Conservation (phyloP, 345 rosid genomes). For the Dimocarpus longan region DNA sequence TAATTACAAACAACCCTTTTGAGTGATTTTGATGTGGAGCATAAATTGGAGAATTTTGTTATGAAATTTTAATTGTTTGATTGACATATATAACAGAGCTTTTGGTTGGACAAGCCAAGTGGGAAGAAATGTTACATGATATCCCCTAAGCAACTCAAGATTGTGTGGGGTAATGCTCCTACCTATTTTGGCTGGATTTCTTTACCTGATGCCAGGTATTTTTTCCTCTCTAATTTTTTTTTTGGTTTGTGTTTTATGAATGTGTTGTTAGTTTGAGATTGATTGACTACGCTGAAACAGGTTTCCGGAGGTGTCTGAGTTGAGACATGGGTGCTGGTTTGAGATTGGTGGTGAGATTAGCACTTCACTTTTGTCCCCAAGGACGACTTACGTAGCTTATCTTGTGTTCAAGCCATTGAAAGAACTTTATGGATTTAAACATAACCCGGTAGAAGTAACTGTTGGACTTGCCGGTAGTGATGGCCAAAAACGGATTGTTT, state of each 20-base stretch:
- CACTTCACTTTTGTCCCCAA: slow-evolving; percentile 22
- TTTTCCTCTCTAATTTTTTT: neutral
- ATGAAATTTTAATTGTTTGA: neutral
- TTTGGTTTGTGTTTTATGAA: neutral
- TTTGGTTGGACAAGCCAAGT: neutral
- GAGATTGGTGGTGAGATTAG: slow-evolving; percentile 31
- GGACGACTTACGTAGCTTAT: slow-evolving; percentile 14
- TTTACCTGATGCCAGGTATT: neutral
- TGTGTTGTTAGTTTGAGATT: neutral
- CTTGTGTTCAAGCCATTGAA: neutral
- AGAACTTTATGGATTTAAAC: neutral
- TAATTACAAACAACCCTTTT: too few relatives aligned
- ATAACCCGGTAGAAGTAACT: neutral
- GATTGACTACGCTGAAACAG: neutral
- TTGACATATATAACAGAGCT: neutral
- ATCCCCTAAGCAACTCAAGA: neutral
- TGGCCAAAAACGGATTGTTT: neutral
- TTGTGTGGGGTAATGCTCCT: neutral
- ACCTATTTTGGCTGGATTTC: neutral
- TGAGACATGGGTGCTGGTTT: slow-evolving; percentile 33
- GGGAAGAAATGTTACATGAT: neutral
- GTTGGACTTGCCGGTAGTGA: slow-evolving; percentile 1
- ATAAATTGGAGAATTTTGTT: neutral
- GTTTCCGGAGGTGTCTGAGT: slow-evolving; percentile 25
- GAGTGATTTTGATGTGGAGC: neutral